These are phyloP conservation scores for Tephrocybe sp. DNA, from an alignment of 768 basidiomycete genomes.

Conservation along the genomic window DNA sequence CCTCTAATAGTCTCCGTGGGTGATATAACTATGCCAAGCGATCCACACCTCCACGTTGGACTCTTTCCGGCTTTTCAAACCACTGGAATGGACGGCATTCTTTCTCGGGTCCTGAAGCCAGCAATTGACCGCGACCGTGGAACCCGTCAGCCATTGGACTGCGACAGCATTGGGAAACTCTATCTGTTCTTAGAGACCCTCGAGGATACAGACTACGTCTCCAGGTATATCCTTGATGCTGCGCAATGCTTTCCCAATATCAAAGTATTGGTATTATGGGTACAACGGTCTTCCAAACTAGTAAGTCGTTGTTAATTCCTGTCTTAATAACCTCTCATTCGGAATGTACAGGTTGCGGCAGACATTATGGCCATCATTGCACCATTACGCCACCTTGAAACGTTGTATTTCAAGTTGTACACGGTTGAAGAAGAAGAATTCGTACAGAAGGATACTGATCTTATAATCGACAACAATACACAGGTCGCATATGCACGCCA, in stretches of 20 bases:
- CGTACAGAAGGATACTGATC: background rate
- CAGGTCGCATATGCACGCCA: background rate
- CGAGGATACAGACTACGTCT: background rate
- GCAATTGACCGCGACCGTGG: background rate
- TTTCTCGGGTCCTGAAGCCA: background rate
- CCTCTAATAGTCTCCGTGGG: conserved; percentile 1
- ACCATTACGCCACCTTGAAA: background rate
- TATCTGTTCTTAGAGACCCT: background rate
- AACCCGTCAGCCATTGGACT: background rate
- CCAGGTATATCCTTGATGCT: background rate
- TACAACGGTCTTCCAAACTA: background rate
- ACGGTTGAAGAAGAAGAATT: background rate
- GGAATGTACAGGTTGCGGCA: background rate
- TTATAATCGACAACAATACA: background rate
- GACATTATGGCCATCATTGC: too few relatives aligned
- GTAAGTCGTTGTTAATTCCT: too few relatives aligned
- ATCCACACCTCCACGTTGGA: background rate
- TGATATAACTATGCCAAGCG: background rate
- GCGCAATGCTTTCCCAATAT: conserved; percentile 2
- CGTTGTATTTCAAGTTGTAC: background rate
- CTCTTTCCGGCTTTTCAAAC: background rate
- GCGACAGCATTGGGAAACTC: background rate
- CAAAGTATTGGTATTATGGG: background rate
- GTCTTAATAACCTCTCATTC: too few relatives aligned
- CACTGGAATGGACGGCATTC: background rate